These are phyloP conservation scores for Talaromyces sp. DNA, from an alignment of 2,329 filamentous ascomycete genomes.

Conservation along the genomic window DNA sequence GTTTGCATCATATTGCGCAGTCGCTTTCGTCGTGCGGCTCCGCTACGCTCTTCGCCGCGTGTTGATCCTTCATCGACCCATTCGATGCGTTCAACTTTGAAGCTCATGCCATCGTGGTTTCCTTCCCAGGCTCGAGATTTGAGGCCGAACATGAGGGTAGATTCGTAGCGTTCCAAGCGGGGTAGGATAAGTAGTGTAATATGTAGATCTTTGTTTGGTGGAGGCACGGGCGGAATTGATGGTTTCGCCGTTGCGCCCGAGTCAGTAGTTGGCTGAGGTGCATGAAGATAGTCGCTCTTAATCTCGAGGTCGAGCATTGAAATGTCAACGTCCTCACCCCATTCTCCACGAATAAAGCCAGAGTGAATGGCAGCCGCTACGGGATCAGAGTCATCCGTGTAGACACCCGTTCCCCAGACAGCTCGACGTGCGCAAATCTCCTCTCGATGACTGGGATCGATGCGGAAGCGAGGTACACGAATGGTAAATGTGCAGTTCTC, in stretches of 20 bases:
- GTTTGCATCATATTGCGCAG: slow-evolving; percentile 45
- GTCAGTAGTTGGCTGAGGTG: slow-evolving; percentile 31
- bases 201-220: slow-evolving; percentile 72
- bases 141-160: slow-evolving; percentile 74
- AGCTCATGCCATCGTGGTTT: slow-evolving; percentile 83
- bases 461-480: slow-evolving; percentile 75
- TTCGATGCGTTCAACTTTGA: slow-evolving; percentile 73
- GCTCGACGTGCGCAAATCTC: slow-evolving; percentile 78
- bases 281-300: slow-evolving; percentile 46
- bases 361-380: slow-evolving; percentile 89
- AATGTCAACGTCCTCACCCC: slow-evolving; percentile 72
- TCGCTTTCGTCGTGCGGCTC: slow-evolving; percentile 49
- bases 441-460: slow-evolving; percentile 67
- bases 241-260: slow-evolving; percentile 21
- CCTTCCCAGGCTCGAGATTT: slow-evolving; percentile 75
- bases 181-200: slow-evolving; percentile 84
- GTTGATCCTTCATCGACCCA: slow-evolving; percentile 73
- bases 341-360: slow-evolving; percentile 88
- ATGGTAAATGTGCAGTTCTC: slow-evolving; percentile 90
- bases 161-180: slow-evolving; percentile 69
- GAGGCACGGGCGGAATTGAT: slow-evolving; percentile 48
- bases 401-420: slow-evolving; percentile 90
- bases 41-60: slow-evolving; percentile 45
- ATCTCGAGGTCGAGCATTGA: slow-evolving; percentile 60
- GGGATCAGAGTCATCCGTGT: slow-evolving; percentile 93